phyloP scores from a whole-genome alignment of 2,329 filamentous ascomycete genomes.

The Pezicula neosporulosa region DNA sequence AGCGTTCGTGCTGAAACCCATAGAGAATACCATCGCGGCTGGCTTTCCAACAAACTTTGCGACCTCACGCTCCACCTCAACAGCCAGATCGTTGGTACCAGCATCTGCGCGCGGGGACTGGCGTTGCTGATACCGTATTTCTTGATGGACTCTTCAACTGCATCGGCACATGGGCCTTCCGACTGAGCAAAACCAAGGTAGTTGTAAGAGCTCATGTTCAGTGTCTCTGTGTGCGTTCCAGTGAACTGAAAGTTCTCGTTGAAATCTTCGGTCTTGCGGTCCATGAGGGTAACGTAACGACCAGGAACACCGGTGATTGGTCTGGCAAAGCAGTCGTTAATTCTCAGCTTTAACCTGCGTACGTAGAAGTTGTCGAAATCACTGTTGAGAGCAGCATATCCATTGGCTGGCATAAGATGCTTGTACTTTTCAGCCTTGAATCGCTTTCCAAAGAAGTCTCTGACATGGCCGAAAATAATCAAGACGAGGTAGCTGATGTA shows the following conservation, averaged over 20 bases:
- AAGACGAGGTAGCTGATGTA: conserved; percentile 97
- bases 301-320: conserved; percentile 92
- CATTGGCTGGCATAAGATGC: conserved; percentile 77
- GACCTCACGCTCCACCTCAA: conserved; percentile 87
- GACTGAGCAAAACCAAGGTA: conserved; percentile 98
- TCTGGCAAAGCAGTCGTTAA: conserved; percentile 95
- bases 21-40: conserved; percentile 94
- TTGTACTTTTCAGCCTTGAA: conserved; percentile 83
- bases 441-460: conserved; percentile 96
- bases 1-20: conserved; percentile 97
- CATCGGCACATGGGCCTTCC: conserved; percentile 92
- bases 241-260: conserved; percentile 88
- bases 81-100: conserved; percentile 81
- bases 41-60: conserved; percentile 93
- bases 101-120: conserved; percentile 78
- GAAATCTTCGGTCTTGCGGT: conserved; percentile 86
- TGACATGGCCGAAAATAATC: conserved; percentile 90
- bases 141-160: conserved; percentile 79
- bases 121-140: conserved; percentile 82
- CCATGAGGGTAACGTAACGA: conserved; percentile 87
- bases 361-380: conserved; percentile 99
- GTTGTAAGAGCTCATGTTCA: conserved; percentile 99
- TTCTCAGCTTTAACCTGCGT: conserved; percentile 83
- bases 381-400: conserved; percentile 92
- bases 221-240: conserved; percentile 86